Evolutionary conservation across 805 yeast species (phyloP), one percentile per base, ranked within the genome.

Genomic region (Blastobotrys mokoenaii): DNA sequence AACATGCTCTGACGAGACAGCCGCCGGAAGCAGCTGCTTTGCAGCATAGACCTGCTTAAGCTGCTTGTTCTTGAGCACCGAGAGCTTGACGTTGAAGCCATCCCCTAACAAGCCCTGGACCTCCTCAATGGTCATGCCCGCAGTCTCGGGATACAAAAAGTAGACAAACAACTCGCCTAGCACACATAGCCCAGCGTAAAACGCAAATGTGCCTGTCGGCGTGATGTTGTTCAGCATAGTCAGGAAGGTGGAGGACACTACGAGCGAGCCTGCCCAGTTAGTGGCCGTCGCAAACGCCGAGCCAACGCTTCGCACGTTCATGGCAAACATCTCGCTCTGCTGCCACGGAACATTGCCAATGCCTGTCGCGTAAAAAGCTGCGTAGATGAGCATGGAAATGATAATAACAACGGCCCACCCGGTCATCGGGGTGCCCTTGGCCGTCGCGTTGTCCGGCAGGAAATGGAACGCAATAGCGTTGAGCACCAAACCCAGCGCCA

Each of bases 311-410:
- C 98, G 79, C 30, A 90, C 96, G 50, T 80, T 77, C 72, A 89
- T 95, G 31, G 97, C 93, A 69, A 93, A 88, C 59, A 90, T 70
- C 66, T 90, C 98, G 46, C 90, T 83, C 61, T 93, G 97, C 62
- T 90, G 96, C 98, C 98, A 90, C 46, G 97, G 97, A 45, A 87
- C 93, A 64, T 90, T 89, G 67, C 98, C 98, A 54, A 89, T 85
- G 54, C 97, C 97, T 53, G 86, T 70, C 41, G 97, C 96, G 62
- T 89, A 90, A 44, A 82, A 79, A 2, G 95, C 96, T 39, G 89
- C 96, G 60, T 72, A 93, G 35, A 79, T 63, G 51, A 90, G 86
- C 85, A 89, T 88, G 44, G 87, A 80, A 33, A 88, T 72, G 51
- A 93, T 82, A 45, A 90, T 79, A 12, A 89, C 80, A 50, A 84